These are phyloP conservation scores for Trametes punicea DNA, from an alignment of 768 basidiomycete genomes.

Conservation along the genomic window DNA sequence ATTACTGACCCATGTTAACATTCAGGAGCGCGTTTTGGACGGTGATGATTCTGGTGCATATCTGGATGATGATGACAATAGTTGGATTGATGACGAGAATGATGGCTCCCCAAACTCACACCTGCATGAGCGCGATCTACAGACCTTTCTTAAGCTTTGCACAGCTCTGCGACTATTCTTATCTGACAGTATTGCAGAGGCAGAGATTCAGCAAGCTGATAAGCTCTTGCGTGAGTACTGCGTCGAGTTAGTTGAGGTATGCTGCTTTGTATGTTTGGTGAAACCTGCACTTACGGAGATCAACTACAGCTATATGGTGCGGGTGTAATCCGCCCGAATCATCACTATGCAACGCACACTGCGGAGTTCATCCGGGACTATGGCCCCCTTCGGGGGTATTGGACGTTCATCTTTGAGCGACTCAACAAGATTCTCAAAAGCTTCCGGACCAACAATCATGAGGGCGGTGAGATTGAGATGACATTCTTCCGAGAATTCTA, in stretches of 20 bases:
- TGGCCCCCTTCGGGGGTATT: slow-evolving; percentile 37
- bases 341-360: slow-evolving; percentile 36
- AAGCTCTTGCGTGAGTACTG: slow-evolving; percentile 24
- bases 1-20: not conserved
- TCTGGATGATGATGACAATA: not conserved
- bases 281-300: slow-evolving; percentile 5
- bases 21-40: slow-evolving; percentile 5
- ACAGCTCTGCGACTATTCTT: slow-evolving; percentile 2
- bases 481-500: slow-evolving; percentile 28
- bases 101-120: not conserved
- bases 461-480: slow-evolving; percentile 28
- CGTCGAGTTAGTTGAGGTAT: slow-evolving; percentile 22
- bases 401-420: slow-evolving; percentile 32
- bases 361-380: slow-evolving; percentile 27
- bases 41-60: not conserved
- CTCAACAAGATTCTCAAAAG: slow-evolving; percentile 33
- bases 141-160: slow-evolving; percentile 8
- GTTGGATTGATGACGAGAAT: not conserved
- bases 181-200: slow-evolving; percentile 5
- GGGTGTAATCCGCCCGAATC: slow-evolving; percentile 33
- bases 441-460: slow-evolving; percentile 27
- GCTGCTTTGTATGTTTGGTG: not conserved
- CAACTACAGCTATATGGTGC: slow-evolving; percentile 31
- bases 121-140: slow-evolving; percentile 4
- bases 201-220: slow-evolving; percentile 10